Conservation (phyloP, 495 filamentous ascomycete species). For the Penicillium simplicissimum region DNA sequence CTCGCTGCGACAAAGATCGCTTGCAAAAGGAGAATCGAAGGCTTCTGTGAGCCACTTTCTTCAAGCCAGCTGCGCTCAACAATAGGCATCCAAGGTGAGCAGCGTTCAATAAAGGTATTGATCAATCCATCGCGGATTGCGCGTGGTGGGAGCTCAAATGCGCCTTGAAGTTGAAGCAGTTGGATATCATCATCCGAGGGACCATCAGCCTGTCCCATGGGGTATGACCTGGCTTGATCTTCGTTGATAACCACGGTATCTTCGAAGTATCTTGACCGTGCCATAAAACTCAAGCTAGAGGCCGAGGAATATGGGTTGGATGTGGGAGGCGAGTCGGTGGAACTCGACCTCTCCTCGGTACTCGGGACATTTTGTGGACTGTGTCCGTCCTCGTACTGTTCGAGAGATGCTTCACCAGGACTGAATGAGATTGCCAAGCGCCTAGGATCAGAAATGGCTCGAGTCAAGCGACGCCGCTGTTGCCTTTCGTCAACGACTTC, state of each 20-base stretch:
- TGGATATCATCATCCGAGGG: slow-evolving; percentile 28
- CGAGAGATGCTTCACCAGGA: background rate
- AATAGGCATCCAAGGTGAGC: slow-evolving; percentile 33
- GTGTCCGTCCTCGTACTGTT: background rate
- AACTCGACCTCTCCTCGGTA: slow-evolving; percentile 2
- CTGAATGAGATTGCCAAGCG: background rate
- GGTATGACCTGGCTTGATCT: slow-evolving; percentile 20
- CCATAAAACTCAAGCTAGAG: slow-evolving; percentile 23
- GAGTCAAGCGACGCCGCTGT: slow-evolving; percentile 2
- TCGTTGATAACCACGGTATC: slow-evolving; percentile 24
- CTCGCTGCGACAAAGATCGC: slow-evolving; percentile 30
- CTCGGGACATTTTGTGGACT: background rate
- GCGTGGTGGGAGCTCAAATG: slow-evolving; percentile 29
- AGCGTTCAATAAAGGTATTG: slow-evolving; percentile 30
- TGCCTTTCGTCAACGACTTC: background rate
- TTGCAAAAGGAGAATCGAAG: slow-evolving; percentile 28
- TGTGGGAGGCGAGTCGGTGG: background rate
- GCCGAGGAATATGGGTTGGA: slow-evolving; percentile 26
- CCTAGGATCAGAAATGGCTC: background rate
- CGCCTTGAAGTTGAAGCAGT: slow-evolving; percentile 26
- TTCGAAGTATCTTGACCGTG: slow-evolving; percentile 27
- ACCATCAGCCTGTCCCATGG: slow-evolving; percentile 19
- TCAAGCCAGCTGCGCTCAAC: slow-evolving; percentile 29
- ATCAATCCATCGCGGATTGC: slow-evolving; percentile 27
- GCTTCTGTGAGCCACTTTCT: slow-evolving; percentile 19